Percentiles rank a stretch among this genome's conserved stretches.
These are phyloP conservation scores for Candida montana DNA, from an alignment of 805 yeast genomes.

Conservation along the genomic window DNA sequence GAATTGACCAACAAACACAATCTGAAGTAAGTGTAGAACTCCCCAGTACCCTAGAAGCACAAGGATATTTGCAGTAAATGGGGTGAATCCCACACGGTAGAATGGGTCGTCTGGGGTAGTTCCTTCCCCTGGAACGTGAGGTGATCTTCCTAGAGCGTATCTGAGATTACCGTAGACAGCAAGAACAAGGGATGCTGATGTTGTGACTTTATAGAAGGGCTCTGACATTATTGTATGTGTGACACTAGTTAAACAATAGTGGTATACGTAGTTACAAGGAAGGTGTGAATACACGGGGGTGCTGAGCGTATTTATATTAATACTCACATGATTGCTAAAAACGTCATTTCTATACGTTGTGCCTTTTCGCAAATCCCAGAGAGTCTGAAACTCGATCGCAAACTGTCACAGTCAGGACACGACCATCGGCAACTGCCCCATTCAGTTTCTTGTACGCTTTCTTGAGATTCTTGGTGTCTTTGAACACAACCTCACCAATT, in stretches of 20 bases:
- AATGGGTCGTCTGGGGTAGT: slow-evolving; percentile 39
- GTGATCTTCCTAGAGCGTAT: slow-evolving; percentile 50
- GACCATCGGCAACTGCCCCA: slow-evolving; percentile 45
- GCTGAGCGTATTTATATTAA: too few relatives aligned
- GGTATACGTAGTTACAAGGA: neutral
- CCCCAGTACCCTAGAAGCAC: slow-evolving; percentile 55
- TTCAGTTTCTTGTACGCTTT: slow-evolving; percentile 31
- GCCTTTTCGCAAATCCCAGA: neutral
- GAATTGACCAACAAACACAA: slow-evolving; percentile 41
- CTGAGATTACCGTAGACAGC: slow-evolving; percentile 52
- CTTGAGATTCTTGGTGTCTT: slow-evolving; percentile 25
- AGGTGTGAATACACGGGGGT: too few relatives aligned
- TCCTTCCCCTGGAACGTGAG: slow-evolving; percentile 25
- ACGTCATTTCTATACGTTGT: neutral
- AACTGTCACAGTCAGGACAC: slow-evolving; percentile 31
- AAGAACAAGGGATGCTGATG: slow-evolving; percentile 49
- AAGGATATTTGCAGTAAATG: slow-evolving; percentile 57
- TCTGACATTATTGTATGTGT: neutral
- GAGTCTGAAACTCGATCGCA: slow-evolving; percentile 4
- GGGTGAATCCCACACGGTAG: slow-evolving; percentile 53
- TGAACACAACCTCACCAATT: slow-evolving; percentile 32
- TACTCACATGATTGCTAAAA: too few relatives aligned
- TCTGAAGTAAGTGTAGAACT: slow-evolving; percentile 46
- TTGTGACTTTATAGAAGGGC: slow-evolving; percentile 33
- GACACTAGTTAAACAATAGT: too few relatives aligned